phyloP scores from a whole-genome alignment of 768 basidiomycete species.

The Suillus sp. region DNA sequence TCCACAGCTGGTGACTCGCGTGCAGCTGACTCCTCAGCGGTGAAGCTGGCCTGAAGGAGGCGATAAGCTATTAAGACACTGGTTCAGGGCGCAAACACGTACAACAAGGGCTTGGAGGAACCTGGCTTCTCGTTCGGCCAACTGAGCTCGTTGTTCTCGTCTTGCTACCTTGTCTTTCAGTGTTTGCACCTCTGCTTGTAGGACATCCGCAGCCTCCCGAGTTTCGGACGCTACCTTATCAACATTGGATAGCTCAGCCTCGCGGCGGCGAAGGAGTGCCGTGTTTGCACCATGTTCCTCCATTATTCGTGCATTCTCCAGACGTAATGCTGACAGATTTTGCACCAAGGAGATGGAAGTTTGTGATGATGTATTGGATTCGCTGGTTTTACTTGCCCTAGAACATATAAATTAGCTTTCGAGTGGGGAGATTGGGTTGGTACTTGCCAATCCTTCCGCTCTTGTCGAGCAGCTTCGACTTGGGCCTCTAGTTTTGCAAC shows the following conservation, averaged over 20 bases:
- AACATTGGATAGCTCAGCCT: conserved; percentile 49
- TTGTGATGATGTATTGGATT: conserved; percentile 41
- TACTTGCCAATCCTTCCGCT: conserved; percentile 60
- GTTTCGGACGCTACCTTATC: conserved; percentile 41
- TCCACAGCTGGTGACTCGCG: conserved; percentile 30
- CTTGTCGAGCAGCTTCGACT: conserved; percentile 57
- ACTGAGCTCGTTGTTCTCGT: conserved; percentile 40
- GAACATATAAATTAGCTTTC: conserved; percentile 10
- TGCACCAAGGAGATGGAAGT: conserved; percentile 59
- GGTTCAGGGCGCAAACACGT: conserved; percentile 26
- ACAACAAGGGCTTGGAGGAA: conserved; percentile 71
- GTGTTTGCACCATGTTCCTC: conserved; percentile 65
- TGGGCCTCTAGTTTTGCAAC: conserved; percentile 64
- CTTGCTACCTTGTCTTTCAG: conserved; percentile 42
- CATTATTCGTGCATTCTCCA: conserved; percentile 61
- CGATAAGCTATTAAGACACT: not conserved
- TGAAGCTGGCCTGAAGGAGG: conserved; percentile 57
- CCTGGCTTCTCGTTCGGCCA: conserved; percentile 63
- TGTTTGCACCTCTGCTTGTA: conserved; percentile 40
- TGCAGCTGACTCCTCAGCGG: conserved; percentile 52
- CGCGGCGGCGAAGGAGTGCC: conserved; percentile 55
- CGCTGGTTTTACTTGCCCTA: conserved; percentile 42
- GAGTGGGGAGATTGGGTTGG: not conserved
- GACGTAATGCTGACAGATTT: conserved; percentile 58
- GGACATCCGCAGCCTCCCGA: conserved; percentile 31